Evolutionary conservation across 1,284 basidiomycete species (phyloP), one percentile per base, ranked within the genome.

Genomic region (Rhodotorula sp.): DNA sequence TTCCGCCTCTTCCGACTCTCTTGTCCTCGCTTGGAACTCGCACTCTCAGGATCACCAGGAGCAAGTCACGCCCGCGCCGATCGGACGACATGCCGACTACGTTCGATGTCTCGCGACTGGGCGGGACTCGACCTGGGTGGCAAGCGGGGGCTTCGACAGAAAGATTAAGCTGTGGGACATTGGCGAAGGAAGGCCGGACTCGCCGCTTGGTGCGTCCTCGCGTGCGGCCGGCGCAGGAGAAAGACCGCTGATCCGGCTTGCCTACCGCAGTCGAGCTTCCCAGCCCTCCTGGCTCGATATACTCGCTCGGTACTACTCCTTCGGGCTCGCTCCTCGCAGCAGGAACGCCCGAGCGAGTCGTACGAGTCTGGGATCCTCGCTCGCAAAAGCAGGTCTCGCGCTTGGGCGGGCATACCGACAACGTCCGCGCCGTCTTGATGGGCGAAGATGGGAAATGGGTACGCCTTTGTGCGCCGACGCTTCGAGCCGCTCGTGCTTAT

Each of bases 161-260:
- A 90, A 89, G 2, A 89, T 99, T 80, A 94, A 93, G 77, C 84
- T 99, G 1, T 99, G 96, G 95, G 94, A 97, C 78, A 83, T 94
- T n/a, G 68, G 63, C 30, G 77, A 79, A 59, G 70, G 72, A 7
- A 66, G 78, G 11, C 44, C 59, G 1, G n/a, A 22, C 19, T 82
- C 84, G 56, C 78, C 81, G 9, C 64, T 75, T 19, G 61, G 76
- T 66, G 68, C 72, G 30, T 65, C 64, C 15, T 29, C 88, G 17
- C 94, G 32, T 39, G 93, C 93, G 78, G 89, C 91, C 4, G 78
- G 22, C 24, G n/a, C 20, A 29, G 19, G 11, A 10, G 15, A 7
- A 32, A 7, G 20, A n/a, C 46, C 7, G 57, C 22, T 22, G 6
- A n/a, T 2, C 56, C 48, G 27, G 48, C 34, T 88, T 19, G 32